phyloP scores from a whole-genome alignment of 2,329 filamentous ascomycete genomes.

The Penicillium janthinellum region DNA sequence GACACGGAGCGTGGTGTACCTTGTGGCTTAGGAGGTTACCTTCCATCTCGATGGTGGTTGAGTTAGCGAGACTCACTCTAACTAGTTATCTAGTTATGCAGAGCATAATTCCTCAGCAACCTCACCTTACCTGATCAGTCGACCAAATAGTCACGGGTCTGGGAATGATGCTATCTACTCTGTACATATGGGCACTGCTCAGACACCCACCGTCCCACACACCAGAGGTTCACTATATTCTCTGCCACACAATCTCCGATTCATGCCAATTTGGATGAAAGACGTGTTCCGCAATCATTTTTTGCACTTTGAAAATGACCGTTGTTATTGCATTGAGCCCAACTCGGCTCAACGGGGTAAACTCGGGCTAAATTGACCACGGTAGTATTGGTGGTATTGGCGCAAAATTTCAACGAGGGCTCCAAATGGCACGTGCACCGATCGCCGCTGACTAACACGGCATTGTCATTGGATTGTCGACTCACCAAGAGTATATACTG shows the following conservation, averaged over 20 bases:
- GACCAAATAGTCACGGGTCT: not conserved
- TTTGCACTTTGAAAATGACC: not conserved
- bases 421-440: not conserved
- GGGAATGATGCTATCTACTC: conserved; percentile 1
- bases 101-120: not conserved
- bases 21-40: not conserved
- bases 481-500: no score
- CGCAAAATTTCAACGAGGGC: not conserved
- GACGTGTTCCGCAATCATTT: no score
- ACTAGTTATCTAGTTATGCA: not conserved
- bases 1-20: no score
- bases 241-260: not conserved
- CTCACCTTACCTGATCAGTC: not conserved
- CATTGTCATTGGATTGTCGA: no score
- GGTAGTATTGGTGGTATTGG: not conserved
- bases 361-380: not conserved
- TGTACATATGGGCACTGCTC: conserved; percentile 1
- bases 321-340: conserved; percentile 11
- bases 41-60: not conserved
- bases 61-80: not conserved
- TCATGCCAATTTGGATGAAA: not conserved
- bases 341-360: conserved; percentile 14
- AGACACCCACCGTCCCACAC: not conserved
- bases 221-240: not conserved
- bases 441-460: conserved; percentile 2